Percentiles rank a stretch among this genome's conserved stretches.
Evolutionary conservation across 2,329 filamentous ascomycete species (phyloP).

Genomic region (Colletotrichum sp.): DNA sequence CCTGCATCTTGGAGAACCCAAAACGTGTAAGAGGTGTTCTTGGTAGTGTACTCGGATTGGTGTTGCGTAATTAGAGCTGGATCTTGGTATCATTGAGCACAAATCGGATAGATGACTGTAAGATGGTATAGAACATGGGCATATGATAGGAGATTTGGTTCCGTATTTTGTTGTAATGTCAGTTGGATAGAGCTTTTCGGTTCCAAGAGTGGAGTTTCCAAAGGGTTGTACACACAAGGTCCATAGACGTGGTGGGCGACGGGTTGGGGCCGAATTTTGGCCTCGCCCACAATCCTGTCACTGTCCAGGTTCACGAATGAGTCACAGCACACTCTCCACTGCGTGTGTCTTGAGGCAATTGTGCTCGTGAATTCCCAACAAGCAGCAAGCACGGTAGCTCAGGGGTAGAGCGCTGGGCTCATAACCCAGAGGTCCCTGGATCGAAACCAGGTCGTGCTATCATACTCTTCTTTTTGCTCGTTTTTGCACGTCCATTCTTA

Average conservation of each 20-base stretch:
- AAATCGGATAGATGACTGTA: neutral
- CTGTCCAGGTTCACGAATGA: neutral
- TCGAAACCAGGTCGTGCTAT: neutral
- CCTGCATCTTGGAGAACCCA: slow-evolving; percentile 67
- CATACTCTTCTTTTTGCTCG: neutral
- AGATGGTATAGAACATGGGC: neutral
- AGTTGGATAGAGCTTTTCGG: neutral
- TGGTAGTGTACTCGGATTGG: slow-evolving; percentile 61
- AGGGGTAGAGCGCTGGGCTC: neutral
- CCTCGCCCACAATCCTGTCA: neutral
- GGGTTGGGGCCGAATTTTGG: neutral
- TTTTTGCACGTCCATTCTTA: neutral
- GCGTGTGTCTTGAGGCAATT: neutral
- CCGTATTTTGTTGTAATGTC: neutral
- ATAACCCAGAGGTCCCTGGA: neutral
- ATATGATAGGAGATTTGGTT: neutral
- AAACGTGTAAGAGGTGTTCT: slow-evolving; percentile 70
- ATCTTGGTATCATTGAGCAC: neutral
- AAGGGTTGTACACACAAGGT: neutral
- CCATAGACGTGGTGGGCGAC: neutral
- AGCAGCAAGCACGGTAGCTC: neutral
- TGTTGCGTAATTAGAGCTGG: slow-evolving; percentile 42
- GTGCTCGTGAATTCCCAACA: neutral
- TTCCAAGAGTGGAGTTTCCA: neutral
- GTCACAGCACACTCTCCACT: neutral